phyloP scores from a whole-genome alignment of 2,329 filamentous ascomycete genomes.

The Nectriaceae sp. region DNA sequence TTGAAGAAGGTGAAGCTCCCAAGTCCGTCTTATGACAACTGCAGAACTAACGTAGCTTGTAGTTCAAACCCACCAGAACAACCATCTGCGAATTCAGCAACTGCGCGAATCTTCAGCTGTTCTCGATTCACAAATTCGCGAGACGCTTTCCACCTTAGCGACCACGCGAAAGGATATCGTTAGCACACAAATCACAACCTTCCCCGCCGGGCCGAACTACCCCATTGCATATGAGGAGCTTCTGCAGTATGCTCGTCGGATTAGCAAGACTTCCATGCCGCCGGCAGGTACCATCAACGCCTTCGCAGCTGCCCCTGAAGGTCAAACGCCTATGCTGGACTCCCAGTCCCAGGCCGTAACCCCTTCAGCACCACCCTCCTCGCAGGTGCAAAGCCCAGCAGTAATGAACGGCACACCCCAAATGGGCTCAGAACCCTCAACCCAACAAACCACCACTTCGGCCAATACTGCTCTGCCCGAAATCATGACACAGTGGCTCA shows the following conservation, averaged over 20 bases:
- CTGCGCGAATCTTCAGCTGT: slow-evolving; percentile 66
- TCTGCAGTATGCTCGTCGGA: slow-evolving; percentile 75
- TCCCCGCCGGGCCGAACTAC: slow-evolving; percentile 52
- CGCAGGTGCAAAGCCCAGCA: slow-evolving; percentile 37
- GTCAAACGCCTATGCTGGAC: slow-evolving; percentile 34
- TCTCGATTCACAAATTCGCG: slow-evolving; percentile 73
- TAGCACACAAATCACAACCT: slow-evolving; percentile 59
- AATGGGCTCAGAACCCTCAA: slow-evolving; percentile 31
- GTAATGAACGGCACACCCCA: slow-evolving; percentile 35
- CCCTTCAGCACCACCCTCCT: slow-evolving; percentile 35
- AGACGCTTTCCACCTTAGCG: slow-evolving; percentile 69
- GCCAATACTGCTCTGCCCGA: slow-evolving; percentile 49
- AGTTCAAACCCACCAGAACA: slow-evolving; percentile 77
- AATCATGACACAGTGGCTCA: slow-evolving; percentile 50
- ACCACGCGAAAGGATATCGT: slow-evolving; percentile 73
- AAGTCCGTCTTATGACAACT: neutral
- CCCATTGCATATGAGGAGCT: slow-evolving; percentile 71
- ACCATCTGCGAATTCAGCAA: slow-evolving; percentile 66
- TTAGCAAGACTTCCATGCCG: slow-evolving; percentile 78
- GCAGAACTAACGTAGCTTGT: neutral
- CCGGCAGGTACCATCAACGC: slow-evolving; percentile 55
- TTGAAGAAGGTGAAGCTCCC: slow-evolving; percentile 60
- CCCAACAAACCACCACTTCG: slow-evolving; percentile 35
- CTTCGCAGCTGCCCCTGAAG: slow-evolving; percentile 31
- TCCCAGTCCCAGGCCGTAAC: slow-evolving; percentile 32